phyloP scores from a whole-genome alignment of 2,329 filamentous ascomycete species.

The Lachnellula cervina region DNA sequence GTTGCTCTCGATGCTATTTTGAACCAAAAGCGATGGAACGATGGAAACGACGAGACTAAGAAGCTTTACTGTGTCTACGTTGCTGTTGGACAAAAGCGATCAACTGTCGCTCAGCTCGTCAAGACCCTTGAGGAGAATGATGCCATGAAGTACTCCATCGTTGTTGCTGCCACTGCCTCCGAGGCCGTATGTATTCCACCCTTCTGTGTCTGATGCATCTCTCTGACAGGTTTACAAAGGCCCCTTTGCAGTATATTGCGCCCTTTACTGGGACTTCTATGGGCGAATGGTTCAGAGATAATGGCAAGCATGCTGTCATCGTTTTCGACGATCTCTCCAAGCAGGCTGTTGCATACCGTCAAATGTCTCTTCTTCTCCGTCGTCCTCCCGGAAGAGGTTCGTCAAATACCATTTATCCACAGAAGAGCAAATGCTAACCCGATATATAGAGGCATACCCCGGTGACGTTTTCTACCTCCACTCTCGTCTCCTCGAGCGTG shows the following conservation, averaged over 20 bases:
- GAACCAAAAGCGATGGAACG: slow-evolving; percentile 99
- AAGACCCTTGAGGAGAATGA: slow-evolving; percentile 99
- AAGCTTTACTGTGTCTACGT: slow-evolving; percentile 99
- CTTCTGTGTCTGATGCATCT: not conserved
- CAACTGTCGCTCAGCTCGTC: slow-evolving; percentile 97
- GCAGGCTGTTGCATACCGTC: slow-evolving; percentile 96
- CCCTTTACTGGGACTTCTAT: slow-evolving; percentile 70
- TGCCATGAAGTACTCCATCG: slow-evolving; percentile 94
- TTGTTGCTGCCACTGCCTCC: slow-evolving; percentile 94
- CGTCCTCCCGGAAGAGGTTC: slow-evolving; percentile 94
- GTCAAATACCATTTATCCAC: no score
- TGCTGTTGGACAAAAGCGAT: slow-evolving; percentile 98
- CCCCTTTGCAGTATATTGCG: slow-evolving; percentile 88
- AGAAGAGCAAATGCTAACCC: no score
- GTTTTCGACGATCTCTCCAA: slow-evolving; percentile 95
- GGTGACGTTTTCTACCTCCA: slow-evolving; percentile 99
- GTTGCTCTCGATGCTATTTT: slow-evolving; percentile 97
- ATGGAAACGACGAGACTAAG: slow-evolving; percentile 78
- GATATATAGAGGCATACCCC: slow-evolving; percentile 99
- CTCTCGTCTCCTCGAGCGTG: slow-evolving; percentile 98
- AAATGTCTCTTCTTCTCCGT: slow-evolving; percentile 97
- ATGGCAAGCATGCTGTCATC: slow-evolving; percentile 82
- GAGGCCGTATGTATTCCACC: slow-evolving; percentile 58
- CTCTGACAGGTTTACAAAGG: not conserved
- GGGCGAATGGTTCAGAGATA: slow-evolving; percentile 38